A percentile compares a stretch with the other conserved stretches of the same genome.
phyloP scores from a whole-genome alignment of 2,329 filamentous ascomycete genomes.

The Nemania abortiva region DNA sequence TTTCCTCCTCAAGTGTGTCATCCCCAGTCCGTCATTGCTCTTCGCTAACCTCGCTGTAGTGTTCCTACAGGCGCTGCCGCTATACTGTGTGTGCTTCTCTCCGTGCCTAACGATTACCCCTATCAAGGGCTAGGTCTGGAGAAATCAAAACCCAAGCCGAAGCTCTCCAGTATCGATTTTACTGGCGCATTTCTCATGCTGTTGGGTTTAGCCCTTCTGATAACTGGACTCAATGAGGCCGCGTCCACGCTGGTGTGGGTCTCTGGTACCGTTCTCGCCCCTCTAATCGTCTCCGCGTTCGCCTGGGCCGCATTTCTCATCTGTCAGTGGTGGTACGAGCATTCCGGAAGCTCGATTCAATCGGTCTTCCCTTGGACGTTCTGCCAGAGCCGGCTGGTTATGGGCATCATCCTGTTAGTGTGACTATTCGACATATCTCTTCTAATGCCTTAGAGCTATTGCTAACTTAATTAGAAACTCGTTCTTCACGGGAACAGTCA shows the following conservation, averaged over 20 bases:
- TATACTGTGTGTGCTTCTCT: constrained; percentile 16
- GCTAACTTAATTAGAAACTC: constrained; percentile 31
- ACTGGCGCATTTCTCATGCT: constrained; percentile 18
- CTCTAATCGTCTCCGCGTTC: constrained; percentile 21
- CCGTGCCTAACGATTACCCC: constrained; percentile 18
- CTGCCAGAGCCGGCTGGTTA: constrained; percentile 33
- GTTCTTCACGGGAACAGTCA: constrained; percentile 37
- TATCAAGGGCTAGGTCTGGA: constrained; percentile 17
- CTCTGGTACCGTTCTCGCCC: constrained; percentile 13
- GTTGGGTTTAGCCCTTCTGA: constrained; percentile 17
- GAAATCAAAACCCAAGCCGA: constrained; percentile 10
- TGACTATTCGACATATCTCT: not conserved
- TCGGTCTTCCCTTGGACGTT: constrained; percentile 41
- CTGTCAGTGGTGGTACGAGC: constrained; percentile 35
- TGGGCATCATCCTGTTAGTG: constrained; percentile 40
- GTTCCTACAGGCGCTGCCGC: constrained; percentile 9
- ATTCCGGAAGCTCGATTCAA: constrained; percentile 23
- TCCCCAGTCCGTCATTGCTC: not conserved
- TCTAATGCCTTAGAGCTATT: not conserved
- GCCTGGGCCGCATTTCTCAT: constrained; percentile 38
- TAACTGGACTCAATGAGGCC: constrained; percentile 19
- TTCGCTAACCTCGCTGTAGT: constrained; percentile 12
- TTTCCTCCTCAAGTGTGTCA: constrained; percentile 37
- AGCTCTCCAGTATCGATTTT: constrained; percentile 18
- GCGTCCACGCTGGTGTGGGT: constrained; percentile 7